phyloP scores from a whole-genome alignment of 805 yeast species.

The Pichia membranifaciens region DNA sequence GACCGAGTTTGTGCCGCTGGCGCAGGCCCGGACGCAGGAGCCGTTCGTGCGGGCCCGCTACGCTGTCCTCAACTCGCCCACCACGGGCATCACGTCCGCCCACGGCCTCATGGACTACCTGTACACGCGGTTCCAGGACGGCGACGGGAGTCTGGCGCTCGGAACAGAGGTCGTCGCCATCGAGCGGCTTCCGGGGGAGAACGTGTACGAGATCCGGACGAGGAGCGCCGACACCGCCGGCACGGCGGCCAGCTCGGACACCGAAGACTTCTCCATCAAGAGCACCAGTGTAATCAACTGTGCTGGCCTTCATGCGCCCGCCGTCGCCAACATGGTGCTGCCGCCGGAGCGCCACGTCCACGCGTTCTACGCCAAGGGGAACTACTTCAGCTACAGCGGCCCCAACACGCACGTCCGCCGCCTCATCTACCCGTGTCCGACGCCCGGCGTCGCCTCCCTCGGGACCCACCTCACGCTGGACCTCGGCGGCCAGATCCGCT shows the following conservation, averaged over 20 bases:
- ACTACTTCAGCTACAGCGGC: conserved; percentile 53
- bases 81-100: conserved; percentile 81
- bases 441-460: conserved; percentile 62
- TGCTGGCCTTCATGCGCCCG: conserved; percentile 75
- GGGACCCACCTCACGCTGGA: conserved; percentile 88
- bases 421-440: conserved; percentile 74
- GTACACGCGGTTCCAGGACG: conserved; percentile 46
- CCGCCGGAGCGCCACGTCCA: conserved; percentile 48
- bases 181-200: conserved; percentile 21
- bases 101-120: conserved; percentile 66
- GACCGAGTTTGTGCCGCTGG: conserved; percentile 46
- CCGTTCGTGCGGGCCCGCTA: conserved; percentile 61
- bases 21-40: conserved; percentile 43
- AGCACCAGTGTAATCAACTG: conserved; percentile 62
- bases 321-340: conserved; percentile 61
- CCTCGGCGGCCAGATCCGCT: conserved; percentile 68
- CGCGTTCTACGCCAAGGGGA: conserved; percentile 77
- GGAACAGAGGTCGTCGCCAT: conserved; percentile 51
- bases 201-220: conserved; percentile 29
- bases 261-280: conserved; percentile 35
- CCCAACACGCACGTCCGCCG: conserved; percentile 40
- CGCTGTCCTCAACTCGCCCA: conserved; percentile 66
- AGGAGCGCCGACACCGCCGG: conserved; percentile 22
- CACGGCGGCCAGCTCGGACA: conserved; percentile 15
- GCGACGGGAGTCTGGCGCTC: conserved; percentile 57